Evolutionary conservation across 2,329 filamentous ascomycete species (phyloP), one percentile per base, ranked within the genome.

Genomic region (Simplicillium sp.): DNA sequence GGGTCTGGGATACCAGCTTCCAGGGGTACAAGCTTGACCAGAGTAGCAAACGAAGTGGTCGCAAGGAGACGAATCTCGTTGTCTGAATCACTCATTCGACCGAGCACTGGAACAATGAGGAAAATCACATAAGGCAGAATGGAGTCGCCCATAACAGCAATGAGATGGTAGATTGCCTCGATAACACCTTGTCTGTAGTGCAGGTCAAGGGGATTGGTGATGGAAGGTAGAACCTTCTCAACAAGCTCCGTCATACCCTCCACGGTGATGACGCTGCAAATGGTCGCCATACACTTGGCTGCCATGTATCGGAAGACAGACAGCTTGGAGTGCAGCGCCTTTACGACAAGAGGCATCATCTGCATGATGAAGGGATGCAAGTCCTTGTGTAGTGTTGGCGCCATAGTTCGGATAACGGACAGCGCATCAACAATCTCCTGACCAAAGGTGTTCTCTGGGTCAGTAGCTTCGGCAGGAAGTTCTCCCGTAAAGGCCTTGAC

Each of bases 81-180:
- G 57, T 98, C 90, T 0, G 90, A 94, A 59, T 98, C 92, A 57
- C 92, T 97, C 92, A 98, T 98, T 35, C 92, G 82, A 40, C 92
- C 92, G 38, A 98, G 74, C 4, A 98, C 92, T 12, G 92, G 92
- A 11, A 97, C 94, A 44, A 98, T 94, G 49, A 98, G 77, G 77
- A 98, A 98, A 54, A 98, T 96, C 47, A 98, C 92, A 55, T 98
- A 98, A 3, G 94, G 92, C 25, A 98, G 66, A 43, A 98, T 98
- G 31, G 79, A 77, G 57, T 97, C 92, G 46, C 94, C 92, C 92
- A 98, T 98, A 39, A 96, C 89, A 45, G 94, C 87, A 48, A 98
- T 98, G 44, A 98, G 70, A 61, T 98, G 92, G 58, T 98, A 98
- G 44, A 98, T 85, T 51, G 81, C 87, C 63, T 98, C 92, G 43